Evolutionary conservation across 345 rosid genomes (phyloP).

Genomic region (Balakata baccata): DNA sequence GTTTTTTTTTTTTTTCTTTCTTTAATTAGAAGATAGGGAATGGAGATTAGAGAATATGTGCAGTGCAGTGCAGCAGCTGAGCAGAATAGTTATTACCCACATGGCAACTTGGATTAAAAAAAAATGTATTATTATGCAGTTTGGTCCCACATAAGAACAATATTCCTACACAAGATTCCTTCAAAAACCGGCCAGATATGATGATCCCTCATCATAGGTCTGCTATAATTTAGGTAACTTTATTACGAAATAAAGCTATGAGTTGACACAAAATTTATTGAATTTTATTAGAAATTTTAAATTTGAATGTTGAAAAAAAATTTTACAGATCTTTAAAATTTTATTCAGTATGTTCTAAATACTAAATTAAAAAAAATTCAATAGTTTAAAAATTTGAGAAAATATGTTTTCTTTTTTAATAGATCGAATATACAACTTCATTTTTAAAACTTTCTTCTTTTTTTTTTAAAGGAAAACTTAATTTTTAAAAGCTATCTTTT

Average conservation of each 20-base stretch:
- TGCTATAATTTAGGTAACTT: constrained; percentile 11
- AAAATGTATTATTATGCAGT: neutral
- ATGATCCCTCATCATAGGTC: constrained; percentile 19
- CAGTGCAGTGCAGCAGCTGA: constrained; percentile 20
- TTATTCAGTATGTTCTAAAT: too few relatives aligned
- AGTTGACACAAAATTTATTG: too few relatives aligned
- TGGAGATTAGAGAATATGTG: constrained; percentile 10
- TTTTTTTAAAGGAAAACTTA: too few relatives aligned
- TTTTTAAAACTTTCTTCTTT: too few relatives aligned
- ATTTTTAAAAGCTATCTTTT: neutral
- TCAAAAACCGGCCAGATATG: constrained; percentile 20
- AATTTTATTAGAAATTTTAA: too few relatives aligned
- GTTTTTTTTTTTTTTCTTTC: neutral
- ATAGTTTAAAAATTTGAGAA: too few relatives aligned
- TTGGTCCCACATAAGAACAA: constrained; percentile 22
- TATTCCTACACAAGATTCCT: constrained; percentile 33
- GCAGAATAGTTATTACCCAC: constrained; percentile 12
- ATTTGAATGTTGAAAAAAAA: too few relatives aligned
- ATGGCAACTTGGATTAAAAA: constrained; percentile 17
- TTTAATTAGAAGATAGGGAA: constrained; percentile 1
- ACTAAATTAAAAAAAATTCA: too few relatives aligned
- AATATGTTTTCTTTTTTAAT: too few relatives aligned
- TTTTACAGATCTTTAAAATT: too few relatives aligned
- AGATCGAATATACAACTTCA: too few relatives aligned
- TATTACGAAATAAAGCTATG: constrained; percentile 4